Evolutionary conservation across 257 asterid genomes (phyloP).

Genomic region (Scutellaria barbata): DNA sequence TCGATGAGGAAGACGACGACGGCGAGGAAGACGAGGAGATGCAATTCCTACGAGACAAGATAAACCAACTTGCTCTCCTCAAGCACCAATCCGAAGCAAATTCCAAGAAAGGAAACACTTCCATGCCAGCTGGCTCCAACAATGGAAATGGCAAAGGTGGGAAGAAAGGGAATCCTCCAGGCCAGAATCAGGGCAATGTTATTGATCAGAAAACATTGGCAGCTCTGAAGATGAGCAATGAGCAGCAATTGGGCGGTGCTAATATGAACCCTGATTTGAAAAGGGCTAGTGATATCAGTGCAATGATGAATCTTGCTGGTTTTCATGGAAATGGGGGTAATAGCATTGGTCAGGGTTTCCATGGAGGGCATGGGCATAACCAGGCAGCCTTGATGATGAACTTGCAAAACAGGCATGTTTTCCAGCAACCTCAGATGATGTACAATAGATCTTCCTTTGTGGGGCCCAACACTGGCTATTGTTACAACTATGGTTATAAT

Average conservation of each 20-base stretch:
- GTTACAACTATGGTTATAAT: slow-evolving; percentile 44
- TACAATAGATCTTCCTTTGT: slow-evolving; percentile 56
- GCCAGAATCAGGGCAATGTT: slow-evolving; percentile 31
- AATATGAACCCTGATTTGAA: slow-evolving; percentile 2
- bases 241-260: slow-evolving; percentile 33
- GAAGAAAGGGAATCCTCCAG: slow-evolving; percentile 47
- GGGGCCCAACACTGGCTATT: slow-evolving; percentile 58
- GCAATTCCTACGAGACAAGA: slow-evolving; percentile 39
- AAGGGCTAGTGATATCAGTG: slow-evolving; percentile 48
- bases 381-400: slow-evolving; percentile 34
- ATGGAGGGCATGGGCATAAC: slow-evolving; percentile 37
- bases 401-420: slow-evolving; percentile 20
- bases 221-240: slow-evolving; percentile 47
- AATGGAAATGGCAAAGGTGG: slow-evolving; percentile 12
- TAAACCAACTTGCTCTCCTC: slow-evolving; percentile 42
- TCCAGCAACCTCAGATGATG: slow-evolving; percentile 50
- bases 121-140: slow-evolving; percentile 10
- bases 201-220: slow-evolving; percentile 52
- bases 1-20: slow-evolving; percentile 37
- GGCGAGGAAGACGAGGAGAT: slow-evolving; percentile 41
- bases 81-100: slow-evolving; percentile 51
- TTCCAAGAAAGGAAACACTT: slow-evolving; percentile 21
- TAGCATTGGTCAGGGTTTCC: slow-evolving; percentile 20
- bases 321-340: slow-evolving; percentile 53
- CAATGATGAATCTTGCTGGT: slow-evolving; percentile 81